Evolutionary conservation across 768 basidiomycete species (phyloP).

Genomic region (Auriculariales sp.): DNA sequence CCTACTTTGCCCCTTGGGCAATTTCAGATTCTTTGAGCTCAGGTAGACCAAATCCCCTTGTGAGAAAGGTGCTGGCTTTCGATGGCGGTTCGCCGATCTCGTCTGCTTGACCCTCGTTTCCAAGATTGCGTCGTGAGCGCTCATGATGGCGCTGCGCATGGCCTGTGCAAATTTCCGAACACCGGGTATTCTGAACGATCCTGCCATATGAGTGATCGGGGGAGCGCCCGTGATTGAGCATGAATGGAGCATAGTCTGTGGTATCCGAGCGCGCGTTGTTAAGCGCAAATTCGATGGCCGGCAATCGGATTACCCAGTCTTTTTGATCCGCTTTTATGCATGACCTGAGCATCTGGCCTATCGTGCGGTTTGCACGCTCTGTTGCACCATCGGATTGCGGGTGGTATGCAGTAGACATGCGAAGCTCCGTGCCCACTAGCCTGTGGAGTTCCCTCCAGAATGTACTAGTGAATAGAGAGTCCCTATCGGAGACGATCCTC

Average conservation of each 20-base stretch:
- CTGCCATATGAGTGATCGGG: slow-evolving; percentile 6
- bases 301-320: slow-evolving; percentile 9
- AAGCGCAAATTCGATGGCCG: slow-evolving; percentile 11
- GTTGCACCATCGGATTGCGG: slow-evolving; percentile 28
- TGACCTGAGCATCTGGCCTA: slow-evolving; percentile 7
- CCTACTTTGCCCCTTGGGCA: slow-evolving; percentile 15
- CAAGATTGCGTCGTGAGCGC: slow-evolving; percentile 20
- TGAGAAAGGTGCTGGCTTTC: slow-evolving; percentile 8
- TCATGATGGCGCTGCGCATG: slow-evolving; percentile 16
- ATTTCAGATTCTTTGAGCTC: slow-evolving; percentile 14
- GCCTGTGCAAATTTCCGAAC: slow-evolving; percentile 14
- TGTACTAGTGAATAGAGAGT: slow-evolving; percentile 25
- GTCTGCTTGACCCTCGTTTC: slow-evolving; percentile 20
- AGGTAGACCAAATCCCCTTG: slow-evolving; percentile 17
- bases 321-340: slow-evolving; percentile 6
- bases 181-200: slow-evolving; percentile 12
- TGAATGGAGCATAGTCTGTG: slow-evolving; percentile 11
- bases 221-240: slow-evolving; percentile 9
- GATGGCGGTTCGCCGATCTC: slow-evolving; percentile 12
- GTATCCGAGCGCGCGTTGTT: slow-evolving; percentile 9
- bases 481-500: slow-evolving; percentile 25
- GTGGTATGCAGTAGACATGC: slow-evolving; percentile 27
- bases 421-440: slow-evolving; percentile 16
- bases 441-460: slow-evolving; percentile 26
- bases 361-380: slow-evolving; percentile 18